A percentile compares a stretch with the other conserved stretches of the same genome.
These are phyloP conservation scores for Candida succiphila DNA, from an alignment of 805 yeast species.

Conservation along the genomic window DNA sequence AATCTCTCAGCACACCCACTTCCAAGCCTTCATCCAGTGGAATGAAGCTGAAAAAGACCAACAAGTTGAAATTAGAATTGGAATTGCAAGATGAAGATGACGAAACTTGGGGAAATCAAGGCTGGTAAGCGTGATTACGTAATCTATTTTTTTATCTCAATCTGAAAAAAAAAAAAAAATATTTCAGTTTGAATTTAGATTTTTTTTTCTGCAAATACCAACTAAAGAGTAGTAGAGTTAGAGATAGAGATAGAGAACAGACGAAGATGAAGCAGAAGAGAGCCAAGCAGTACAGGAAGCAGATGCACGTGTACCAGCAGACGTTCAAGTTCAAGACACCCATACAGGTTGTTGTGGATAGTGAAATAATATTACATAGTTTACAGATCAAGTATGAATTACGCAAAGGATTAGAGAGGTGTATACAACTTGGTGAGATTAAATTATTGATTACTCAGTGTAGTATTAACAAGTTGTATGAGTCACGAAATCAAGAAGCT, in stretches of 20 bases:
- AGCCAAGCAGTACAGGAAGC: constrained; percentile 90
- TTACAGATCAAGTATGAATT: constrained; percentile 64
- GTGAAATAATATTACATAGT: constrained; percentile 60
- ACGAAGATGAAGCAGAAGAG: constrained; percentile 84
- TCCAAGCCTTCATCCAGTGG: constrained; percentile 2
- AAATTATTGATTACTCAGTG: constrained; percentile 95
- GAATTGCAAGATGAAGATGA: constrained; percentile 24
- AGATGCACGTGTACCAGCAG: constrained; percentile 74
- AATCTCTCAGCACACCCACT: neutral
- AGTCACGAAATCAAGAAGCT: constrained; percentile 60
- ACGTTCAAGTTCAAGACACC: constrained; percentile 92
- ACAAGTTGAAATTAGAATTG: constrained; percentile 24
- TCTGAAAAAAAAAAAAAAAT: too few relatives aligned
- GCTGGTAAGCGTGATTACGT: too few relatives aligned
- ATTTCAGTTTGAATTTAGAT: too few relatives aligned
- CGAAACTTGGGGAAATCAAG: constrained; percentile 38
- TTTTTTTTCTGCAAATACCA: too few relatives aligned
- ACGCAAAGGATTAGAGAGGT: constrained; percentile 69
- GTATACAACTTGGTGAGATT: constrained; percentile 75
- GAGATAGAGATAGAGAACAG: too few relatives aligned
- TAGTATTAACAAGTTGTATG: constrained; percentile 79
- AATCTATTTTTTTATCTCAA: too few relatives aligned
- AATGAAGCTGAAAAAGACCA: constrained; percentile 15
- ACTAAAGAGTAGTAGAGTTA: too few relatives aligned
- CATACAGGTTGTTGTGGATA: constrained; percentile 82